Evolutionary conservation across 2,329 filamentous ascomycete species (phyloP).

Genomic region (Neophaeococcomyces aloes): DNA sequence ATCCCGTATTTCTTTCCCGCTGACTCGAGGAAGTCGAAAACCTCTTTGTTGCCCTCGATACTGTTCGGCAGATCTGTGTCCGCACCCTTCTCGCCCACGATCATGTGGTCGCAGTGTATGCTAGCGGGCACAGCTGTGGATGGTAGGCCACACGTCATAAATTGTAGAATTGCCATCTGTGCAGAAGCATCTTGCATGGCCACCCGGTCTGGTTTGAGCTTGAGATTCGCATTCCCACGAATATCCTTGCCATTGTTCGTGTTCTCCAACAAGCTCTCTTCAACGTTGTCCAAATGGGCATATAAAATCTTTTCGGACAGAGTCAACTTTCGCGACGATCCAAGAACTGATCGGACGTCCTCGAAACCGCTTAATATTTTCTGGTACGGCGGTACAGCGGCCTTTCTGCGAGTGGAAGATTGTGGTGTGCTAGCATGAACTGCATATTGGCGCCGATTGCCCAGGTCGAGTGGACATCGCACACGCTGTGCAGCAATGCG

Average conservation of each 20-base stretch:
- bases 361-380: constrained; percentile 68
- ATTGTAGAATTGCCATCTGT: constrained; percentile 96
- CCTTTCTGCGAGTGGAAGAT: constrained; percentile 12
- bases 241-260: constrained; percentile 78
- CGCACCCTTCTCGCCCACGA: constrained; percentile 86
- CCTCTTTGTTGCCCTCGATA: constrained; percentile 87
- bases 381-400: constrained; percentile 62
- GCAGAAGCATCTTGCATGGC: constrained; percentile 99
- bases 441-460: constrained; percentile 15
- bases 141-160: constrained; percentile 91
- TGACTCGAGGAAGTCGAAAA: constrained; percentile 94
- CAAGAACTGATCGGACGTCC: constrained; percentile 64
- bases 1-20: constrained; percentile 85
- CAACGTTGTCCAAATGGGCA: constrained; percentile 79
- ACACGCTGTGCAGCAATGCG: constrained; percentile 12
- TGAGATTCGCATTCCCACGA: constrained; percentile 80
- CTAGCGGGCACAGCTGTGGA: constrained; percentile 88
- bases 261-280: constrained; percentile 72
- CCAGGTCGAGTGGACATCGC: constrained; percentile 16
- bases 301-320: constrained; percentile 98
- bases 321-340: constrained; percentile 55
- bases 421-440: constrained; percentile 11
- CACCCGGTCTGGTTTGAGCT: constrained; percentile 92
- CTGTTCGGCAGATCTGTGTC: constrained; percentile 74
- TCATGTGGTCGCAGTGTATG: constrained; percentile 98